A percentile compares a stretch with the other conserved stretches of the same genome.
Conservation (phyloP, 352 stramenopile genomes). For the Phytophthora ohioensis region DNA sequence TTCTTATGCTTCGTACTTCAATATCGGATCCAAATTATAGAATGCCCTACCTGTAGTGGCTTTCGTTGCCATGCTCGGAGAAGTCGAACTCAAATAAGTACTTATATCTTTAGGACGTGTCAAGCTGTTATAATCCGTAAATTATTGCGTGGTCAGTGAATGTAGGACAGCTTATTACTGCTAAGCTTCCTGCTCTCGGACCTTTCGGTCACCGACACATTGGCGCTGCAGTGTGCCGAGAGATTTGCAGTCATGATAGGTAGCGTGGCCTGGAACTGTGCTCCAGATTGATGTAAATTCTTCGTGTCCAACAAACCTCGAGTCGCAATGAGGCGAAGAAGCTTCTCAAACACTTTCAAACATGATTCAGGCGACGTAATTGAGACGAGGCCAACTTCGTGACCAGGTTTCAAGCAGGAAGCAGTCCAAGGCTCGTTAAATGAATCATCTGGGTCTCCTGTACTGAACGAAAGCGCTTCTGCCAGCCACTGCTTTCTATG, state of each 20-base stretch:
- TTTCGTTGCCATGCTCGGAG: no score
- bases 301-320: conserved; percentile 36
- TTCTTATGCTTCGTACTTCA: no score
- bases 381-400: conserved; percentile 39
- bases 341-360: conserved; percentile 57
- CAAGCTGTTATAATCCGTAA: neutral
- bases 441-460: conserved; percentile 14
- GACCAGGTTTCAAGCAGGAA: conserved; percentile 28
- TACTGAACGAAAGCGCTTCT: conserved; percentile 27
- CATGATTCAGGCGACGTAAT: conserved; percentile 43
- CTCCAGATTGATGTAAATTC: conserved; percentile 12
- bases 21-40: no score
- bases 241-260: conserved; percentile 30
- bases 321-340: conserved; percentile 62
- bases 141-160: conserved; percentile 3
- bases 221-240: conserved; percentile 4
- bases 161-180: conserved; percentile 23
- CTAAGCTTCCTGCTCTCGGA: conserved; percentile 26
- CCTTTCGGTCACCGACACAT: conserved; percentile 17
- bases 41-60: no score
- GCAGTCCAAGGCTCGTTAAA: conserved; percentile 41
- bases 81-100: no score
- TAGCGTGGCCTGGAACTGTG: conserved; percentile 33
- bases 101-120: no score
- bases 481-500: conserved; percentile 50